A percentile compares a stretch with the other conserved stretches of the same genome.
These are phyloP conservation scores for Dactylellina haptotyla DNA, from an alignment of 2,329 filamentous ascomycete species.

Conservation along the genomic window DNA sequence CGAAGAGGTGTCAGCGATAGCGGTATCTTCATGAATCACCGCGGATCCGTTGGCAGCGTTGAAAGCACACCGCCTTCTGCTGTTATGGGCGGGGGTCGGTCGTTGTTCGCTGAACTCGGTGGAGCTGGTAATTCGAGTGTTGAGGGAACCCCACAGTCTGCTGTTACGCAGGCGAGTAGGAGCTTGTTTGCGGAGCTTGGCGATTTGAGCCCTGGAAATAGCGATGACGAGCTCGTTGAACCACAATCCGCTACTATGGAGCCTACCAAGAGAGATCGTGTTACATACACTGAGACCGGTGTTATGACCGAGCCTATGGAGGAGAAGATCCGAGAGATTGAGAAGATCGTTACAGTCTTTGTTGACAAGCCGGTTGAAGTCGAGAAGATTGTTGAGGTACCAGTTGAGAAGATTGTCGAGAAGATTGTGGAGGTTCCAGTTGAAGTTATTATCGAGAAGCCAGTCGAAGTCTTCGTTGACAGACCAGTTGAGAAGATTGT, in stretches of 20 bases:
- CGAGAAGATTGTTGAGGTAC: constrained; percentile 45
- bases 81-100: constrained; percentile 16
- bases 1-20: constrained; percentile 70
- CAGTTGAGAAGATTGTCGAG: constrained; percentile 19
- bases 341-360: constrained; percentile 39
- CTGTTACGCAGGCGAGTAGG: constrained; percentile 62
- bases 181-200: constrained; percentile 92
- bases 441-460: constrained; percentile 24
- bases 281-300: constrained; percentile 30
- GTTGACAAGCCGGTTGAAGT: constrained; percentile 43
- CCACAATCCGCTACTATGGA: constrained; percentile 45
- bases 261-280: constrained; percentile 37
- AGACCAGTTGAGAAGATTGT: constrained; percentile 16
- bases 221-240: constrained; percentile 71
- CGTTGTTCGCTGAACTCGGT: constrained; percentile 45
- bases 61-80: constrained; percentile 65
- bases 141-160: constrained; percentile 39
- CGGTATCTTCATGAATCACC: constrained; percentile 71
- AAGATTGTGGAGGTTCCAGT: constrained; percentile 21
- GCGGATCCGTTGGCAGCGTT: constrained; percentile 62
- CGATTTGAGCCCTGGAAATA: constrained; percentile 72
- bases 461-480: constrained; percentile 14
- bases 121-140: constrained; percentile 39
- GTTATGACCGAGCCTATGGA: constrained; percentile 46
- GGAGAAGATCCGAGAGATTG: constrained; percentile 41